phyloP scores from a whole-genome alignment of 495 filamentous ascomycete genomes.

The Pseudevernia furfuracea region DNA sequence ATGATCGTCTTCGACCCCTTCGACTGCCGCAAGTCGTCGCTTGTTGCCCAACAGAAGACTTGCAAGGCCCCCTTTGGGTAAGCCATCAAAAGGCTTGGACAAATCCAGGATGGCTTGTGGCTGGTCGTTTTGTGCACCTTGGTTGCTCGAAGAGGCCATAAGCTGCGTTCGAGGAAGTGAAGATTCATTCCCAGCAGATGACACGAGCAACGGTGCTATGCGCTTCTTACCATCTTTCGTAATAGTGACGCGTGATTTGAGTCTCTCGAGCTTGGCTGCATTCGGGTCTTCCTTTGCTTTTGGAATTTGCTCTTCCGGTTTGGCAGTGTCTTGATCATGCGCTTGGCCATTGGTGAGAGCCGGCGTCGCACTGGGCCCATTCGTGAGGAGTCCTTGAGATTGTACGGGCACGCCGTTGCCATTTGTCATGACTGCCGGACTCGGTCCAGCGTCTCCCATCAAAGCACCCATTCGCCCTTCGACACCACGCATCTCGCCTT shows the following conservation, averaged over 20 bases:
- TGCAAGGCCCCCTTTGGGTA: conserved; percentile 82
- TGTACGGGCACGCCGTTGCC: conserved; percentile 34
- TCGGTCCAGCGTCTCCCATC: conserved; percentile 68
- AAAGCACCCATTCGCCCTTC: conserved; percentile 94
- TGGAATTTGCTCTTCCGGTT: conserved; percentile 12
- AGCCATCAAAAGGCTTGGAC: conserved; percentile 87
- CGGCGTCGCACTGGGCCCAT: conserved; percentile 13
- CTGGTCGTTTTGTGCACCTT: conserved; percentile 54
- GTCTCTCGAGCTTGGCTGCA: conserved; percentile 60
- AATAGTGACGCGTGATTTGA: conserved; percentile 86
- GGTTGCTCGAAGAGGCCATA: conserved; percentile 59
- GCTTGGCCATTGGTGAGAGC: conserved; percentile 26
- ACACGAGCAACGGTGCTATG: conserved; percentile 85
- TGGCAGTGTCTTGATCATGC: conserved; percentile 8
- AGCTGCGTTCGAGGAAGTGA: conserved; percentile 80
- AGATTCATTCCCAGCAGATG: conserved; percentile 70
- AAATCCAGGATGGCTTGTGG: conserved; percentile 84
- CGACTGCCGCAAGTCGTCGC: conserved; percentile 62
- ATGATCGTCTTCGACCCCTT: conserved; percentile 61
- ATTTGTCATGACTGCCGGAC: conserved; percentile 31
- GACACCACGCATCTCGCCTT: conserved; percentile 76
- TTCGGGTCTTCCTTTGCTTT: conserved; percentile 56
- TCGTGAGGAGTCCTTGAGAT: conserved; percentile 20
- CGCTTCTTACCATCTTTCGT: conserved; percentile 97
- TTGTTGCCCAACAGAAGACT: conserved; percentile 88